Conservation (phyloP, 257 asterid species). For the Haberlea rhodopensis region DNA sequence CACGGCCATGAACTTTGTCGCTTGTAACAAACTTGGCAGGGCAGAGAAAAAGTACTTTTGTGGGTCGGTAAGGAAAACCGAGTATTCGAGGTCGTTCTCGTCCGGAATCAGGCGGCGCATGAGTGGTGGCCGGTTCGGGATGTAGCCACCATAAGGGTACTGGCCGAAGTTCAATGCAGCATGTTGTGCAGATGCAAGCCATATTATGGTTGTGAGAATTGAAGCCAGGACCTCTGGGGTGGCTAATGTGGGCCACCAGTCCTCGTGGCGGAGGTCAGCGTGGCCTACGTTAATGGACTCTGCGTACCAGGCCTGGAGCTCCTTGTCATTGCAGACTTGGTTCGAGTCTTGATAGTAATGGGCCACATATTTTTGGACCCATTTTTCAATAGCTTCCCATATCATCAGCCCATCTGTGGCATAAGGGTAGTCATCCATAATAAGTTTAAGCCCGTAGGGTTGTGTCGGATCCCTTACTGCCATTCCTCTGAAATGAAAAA, state of each 20-base stretch:
- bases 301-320: slow-evolving; percentile 94
- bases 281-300: slow-evolving; percentile 94
- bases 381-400: slow-evolving; percentile 70
- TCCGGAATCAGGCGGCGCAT: slow-evolving; percentile 79
- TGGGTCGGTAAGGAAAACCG: slow-evolving; percentile 61
- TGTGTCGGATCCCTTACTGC: slow-evolving; percentile 79
- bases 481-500: slow-evolving; percentile 64
- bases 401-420: slow-evolving; percentile 88
- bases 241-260: slow-evolving; percentile 92
- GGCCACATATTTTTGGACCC: slow-evolving; percentile 59
- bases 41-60: slow-evolving; percentile 75
- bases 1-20: slow-evolving; percentile 94
- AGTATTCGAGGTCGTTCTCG: slow-evolving; percentile 67
- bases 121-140: slow-evolving; percentile 91
- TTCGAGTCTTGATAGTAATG: slow-evolving; percentile 64
- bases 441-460: slow-evolving; percentile 66
- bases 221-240: slow-evolving; percentile 66
- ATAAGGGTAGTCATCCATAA: slow-evolving; percentile 80
- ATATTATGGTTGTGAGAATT: slow-evolving; percentile 76
- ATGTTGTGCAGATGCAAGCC: slow-evolving; percentile 94
- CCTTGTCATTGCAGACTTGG: slow-evolving; percentile 66
- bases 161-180: slow-evolving; percentile 96
- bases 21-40: slow-evolving; percentile 80
- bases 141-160: slow-evolving; percentile 92
- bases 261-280: slow-evolving; percentile 58